A percentile compares a stretch with the other conserved stretches of the same genome.
phyloP scores from a whole-genome alignment of 2,329 filamentous ascomycete genomes.

The Beauveria pseudobassiana region DNA sequence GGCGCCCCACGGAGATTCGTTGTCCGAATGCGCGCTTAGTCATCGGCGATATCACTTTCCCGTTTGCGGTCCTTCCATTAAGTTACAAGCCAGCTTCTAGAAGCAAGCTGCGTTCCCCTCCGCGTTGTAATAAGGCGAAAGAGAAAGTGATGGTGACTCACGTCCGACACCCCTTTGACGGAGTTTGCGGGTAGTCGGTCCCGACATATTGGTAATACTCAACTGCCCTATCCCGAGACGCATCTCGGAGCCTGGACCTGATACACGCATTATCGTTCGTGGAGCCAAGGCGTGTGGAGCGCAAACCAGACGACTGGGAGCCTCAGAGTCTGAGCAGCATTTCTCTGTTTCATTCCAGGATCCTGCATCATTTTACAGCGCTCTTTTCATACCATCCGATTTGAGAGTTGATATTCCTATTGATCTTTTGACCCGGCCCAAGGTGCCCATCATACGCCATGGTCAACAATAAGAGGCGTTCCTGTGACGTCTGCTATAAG shows the following conservation, averaged over 20 bases:
- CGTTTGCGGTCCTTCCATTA: too few species aligned
- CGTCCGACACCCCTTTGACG: background rate
- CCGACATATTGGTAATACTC: background rate
- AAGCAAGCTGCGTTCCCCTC: background rate
- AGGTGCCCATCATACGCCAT: background rate
- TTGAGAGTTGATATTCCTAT: background rate
- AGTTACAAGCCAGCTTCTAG: background rate
- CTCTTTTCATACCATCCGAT: background rate
- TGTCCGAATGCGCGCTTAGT: background rate
- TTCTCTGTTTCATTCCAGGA: background rate
- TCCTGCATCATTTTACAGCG: background rate
- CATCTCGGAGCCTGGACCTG: background rate
- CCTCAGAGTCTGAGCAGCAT: background rate
- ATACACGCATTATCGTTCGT: background rate
- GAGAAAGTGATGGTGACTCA: background rate
- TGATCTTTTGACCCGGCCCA: too few species aligned
- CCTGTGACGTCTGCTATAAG: constrained; percentile 42
- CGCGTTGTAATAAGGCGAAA: background rate
- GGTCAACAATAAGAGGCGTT: constrained; percentile 17
- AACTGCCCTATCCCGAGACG: background rate
- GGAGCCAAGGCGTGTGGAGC: background rate
- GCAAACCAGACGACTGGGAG: background rate
- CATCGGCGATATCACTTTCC: background rate
- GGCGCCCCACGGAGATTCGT: background rate
- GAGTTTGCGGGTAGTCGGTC: background rate